A percentile compares a stretch with the other conserved stretches of the same genome.
Conservation (phyloP, 2,329 filamentous ascomycete genomes). For the Hypoxylon sp. region DNA sequence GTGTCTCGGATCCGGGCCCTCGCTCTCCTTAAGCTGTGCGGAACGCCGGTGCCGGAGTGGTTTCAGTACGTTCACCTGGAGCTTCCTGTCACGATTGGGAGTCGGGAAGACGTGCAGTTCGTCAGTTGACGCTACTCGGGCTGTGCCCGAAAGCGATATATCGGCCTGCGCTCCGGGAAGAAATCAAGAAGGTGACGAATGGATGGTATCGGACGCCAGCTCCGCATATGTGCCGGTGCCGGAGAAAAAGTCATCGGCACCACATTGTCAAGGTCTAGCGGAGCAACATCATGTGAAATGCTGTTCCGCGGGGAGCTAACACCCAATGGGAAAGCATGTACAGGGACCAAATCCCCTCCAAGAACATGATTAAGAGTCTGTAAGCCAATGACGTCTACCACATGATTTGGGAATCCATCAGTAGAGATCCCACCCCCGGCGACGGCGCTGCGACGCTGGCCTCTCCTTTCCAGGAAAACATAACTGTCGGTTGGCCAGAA, state of each 20-base stretch:
- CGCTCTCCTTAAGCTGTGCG: constrained; percentile 17
- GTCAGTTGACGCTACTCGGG: neutral
- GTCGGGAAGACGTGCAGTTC: neutral
- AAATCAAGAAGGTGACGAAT: constrained; percentile 10
- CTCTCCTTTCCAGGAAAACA: constrained; percentile 23
- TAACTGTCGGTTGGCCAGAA: constrained; percentile 9
- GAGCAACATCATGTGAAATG: neutral
- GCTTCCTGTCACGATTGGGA: neutral
- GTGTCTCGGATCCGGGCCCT: constrained; percentile 8
- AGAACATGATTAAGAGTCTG: neutral
- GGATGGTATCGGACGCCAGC: neutral
- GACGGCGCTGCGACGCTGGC: neutral
- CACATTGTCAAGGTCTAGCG: constrained; percentile 2
- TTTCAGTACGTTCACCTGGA: constrained; percentile 5
- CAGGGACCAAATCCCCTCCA: neutral
- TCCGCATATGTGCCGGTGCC: neutral
- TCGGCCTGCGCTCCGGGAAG: constrained; percentile 1
- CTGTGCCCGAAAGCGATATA: neutral
- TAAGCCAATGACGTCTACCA: neutral
- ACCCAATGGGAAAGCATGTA: neutral
- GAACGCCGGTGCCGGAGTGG: constrained; percentile 15
- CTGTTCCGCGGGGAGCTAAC: neutral
- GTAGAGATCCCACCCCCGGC: neutral
- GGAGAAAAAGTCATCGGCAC: constrained; percentile 1
- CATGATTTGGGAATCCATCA: neutral